These are phyloP conservation scores for Alternaria conjuncta DNA, from an alignment of 2,329 filamentous ascomycete genomes.

Conservation along the genomic window DNA sequence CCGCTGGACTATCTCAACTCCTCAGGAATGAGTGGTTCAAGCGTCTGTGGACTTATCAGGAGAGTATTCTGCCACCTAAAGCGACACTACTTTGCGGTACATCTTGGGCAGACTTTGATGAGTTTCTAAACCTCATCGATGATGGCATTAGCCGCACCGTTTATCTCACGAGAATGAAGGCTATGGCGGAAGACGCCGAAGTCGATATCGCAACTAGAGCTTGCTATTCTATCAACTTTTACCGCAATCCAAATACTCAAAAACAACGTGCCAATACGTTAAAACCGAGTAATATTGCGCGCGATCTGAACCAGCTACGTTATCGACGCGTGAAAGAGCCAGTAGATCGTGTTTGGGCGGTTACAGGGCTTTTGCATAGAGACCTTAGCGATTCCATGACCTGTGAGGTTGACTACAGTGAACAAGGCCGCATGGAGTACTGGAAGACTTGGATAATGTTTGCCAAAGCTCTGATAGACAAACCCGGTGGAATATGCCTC, in stretches of 20 bases:
- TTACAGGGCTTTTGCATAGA: background rate
- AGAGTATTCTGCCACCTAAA: background rate
- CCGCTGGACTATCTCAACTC: accelerated
- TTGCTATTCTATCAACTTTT: too few species aligned
- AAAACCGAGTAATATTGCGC: background rate
- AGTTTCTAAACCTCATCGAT: background rate
- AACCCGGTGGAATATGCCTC: accelerated
- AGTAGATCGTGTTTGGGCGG: background rate
- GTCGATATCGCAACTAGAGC: too few species aligned
- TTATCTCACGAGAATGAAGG: too few species aligned
- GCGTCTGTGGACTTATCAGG: background rate
- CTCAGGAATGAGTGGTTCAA: background rate
- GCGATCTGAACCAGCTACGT: accelerated
- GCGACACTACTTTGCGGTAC: background rate
- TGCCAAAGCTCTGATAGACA: background rate
- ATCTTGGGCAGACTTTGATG: background rate
- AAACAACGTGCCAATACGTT: too few species aligned
- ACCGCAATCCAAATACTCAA: too few species aligned
- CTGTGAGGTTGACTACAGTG: background rate
- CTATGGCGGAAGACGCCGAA: too few species aligned
- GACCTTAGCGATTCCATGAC: too few species aligned
- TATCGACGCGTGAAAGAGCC: background rate
- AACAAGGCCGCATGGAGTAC: background rate
- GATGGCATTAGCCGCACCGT: too few species aligned
- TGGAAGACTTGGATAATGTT: background rate